Conservation (phyloP, 208 protist species). For the Phytomonas sp. region DNA sequence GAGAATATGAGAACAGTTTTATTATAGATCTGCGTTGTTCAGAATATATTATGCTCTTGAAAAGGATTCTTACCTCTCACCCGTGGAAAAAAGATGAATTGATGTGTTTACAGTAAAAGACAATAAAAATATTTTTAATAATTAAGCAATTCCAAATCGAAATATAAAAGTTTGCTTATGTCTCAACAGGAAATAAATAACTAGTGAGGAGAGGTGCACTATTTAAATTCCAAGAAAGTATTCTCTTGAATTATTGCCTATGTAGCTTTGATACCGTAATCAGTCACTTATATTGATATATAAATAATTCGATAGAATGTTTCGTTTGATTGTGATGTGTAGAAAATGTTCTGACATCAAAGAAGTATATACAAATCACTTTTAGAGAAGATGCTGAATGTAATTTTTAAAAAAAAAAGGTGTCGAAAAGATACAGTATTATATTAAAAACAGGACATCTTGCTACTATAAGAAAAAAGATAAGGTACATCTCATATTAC, state of each 20-base stretch:
- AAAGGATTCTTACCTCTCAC: neutral
- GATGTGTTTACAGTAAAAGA: neutral
- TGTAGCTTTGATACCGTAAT: neutral
- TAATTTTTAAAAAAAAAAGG: constrained; percentile 7
- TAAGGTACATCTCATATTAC: neutral
- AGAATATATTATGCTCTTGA: neutral
- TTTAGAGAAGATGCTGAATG: neutral
- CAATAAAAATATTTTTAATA: neutral
- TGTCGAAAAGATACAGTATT: neutral
- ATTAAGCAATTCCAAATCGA: neutral
- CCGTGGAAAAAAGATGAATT: neutral
- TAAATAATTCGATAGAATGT: neutral
- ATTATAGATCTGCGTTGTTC: neutral
- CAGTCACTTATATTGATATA: neutral
- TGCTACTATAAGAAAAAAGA: constrained; percentile 6
- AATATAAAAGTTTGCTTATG: neutral
- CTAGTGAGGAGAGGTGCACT: neutral
- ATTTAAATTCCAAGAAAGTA: neutral
- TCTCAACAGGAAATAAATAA: neutral
- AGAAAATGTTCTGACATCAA: neutral
- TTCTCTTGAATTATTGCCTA: neutral
- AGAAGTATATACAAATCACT: neutral
- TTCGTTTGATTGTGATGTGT: neutral
- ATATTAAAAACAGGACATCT: neutral
- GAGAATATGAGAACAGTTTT: neutral